Evolutionary conservation across 176 grass and related monocot genomes (phyloP), one percentile per base, ranked within the genome.

Genomic region (Carex parvula): DNA sequence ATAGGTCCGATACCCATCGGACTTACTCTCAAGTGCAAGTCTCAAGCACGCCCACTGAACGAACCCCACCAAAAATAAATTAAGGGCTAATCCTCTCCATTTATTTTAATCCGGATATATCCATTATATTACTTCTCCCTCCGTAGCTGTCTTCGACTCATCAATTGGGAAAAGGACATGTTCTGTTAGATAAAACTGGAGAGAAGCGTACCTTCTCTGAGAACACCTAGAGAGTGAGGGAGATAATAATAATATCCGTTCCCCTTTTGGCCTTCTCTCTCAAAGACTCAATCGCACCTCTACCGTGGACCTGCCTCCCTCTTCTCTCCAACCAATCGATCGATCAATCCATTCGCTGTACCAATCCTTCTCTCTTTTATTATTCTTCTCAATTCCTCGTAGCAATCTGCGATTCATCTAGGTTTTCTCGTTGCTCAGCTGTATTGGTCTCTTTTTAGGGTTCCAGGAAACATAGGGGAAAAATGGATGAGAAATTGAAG

Each of bases 401-500:
- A 58, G 10, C 30, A 10, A 57, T 39, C 53, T 8, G 32, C 30
- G 78, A 81, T 63, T 80, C 16, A 63, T 42, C 30, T 60, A 18
- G 21, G 59, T n/a, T 79, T 61, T 60, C 29, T 18, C 2, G 2
- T 39, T 33, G 14, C 13, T 80, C 58, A 56, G 44, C 73, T 78
- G 48, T 56, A 20, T 79, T 52, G 48, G 29, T 32, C 33, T 50
- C 33, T n/a, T 61, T 62, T 81, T 39, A 61, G 78, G 78, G 48
- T 80, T 71, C 33, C 37, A 73, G 3, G 42, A 6, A 52, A 24
- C 11, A 81, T 14, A 64, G 66, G 81, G 17, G 69, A 37, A 69
- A 67, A 81, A 94, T 89, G 94, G 89, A 96, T 22, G 89, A 97
- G 79, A 93, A 91, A 86, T 86, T 85, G 2, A 90, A 88, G 88